Evolutionary conservation across 2,329 filamentous ascomycete species (phyloP).

Genomic region (Aureobasidium leucospermi): DNA sequence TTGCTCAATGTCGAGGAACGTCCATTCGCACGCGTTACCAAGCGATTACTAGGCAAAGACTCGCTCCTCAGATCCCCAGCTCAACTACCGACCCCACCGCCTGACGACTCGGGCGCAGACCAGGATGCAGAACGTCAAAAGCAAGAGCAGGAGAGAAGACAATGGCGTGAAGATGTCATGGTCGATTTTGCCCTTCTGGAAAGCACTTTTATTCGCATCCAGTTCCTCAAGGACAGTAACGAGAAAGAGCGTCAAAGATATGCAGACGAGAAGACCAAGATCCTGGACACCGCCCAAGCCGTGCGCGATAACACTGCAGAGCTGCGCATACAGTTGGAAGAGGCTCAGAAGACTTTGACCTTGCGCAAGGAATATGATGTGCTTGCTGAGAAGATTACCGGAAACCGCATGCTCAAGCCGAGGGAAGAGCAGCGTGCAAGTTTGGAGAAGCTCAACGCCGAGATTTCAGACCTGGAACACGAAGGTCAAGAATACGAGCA

Average conservation of each 20-base stretch:
- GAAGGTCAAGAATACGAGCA: constrained; percentile 75
- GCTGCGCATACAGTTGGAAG: constrained; percentile 67
- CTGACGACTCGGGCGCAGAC: constrained; percentile 47
- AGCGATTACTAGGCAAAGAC: constrained; percentile 64
- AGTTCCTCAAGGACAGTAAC: constrained; percentile 80
- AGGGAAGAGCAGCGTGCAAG: constrained; percentile 76
- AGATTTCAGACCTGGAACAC: constrained; percentile 78
- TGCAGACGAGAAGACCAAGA: constrained; percentile 68
- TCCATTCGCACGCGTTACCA: constrained; percentile 81
- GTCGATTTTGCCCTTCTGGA: constrained; percentile 87
- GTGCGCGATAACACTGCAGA: constrained; percentile 69
- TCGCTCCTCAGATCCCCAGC: constrained; percentile 54
- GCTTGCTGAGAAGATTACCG: constrained; percentile 77
- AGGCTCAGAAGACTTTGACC: constrained; percentile 65
- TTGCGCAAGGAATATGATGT: constrained; percentile 82
- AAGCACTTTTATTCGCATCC: constrained; percentile 76
- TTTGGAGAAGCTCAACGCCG: constrained; percentile 73
- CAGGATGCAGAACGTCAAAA: constrained; percentile 42
- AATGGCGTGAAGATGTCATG: constrained; percentile 73
- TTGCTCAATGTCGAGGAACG: constrained; percentile 88
- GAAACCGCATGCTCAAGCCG: constrained; percentile 68
- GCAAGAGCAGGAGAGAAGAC: constrained; percentile 49
- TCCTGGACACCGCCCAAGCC: constrained; percentile 67
- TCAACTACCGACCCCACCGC: constrained; percentile 58
- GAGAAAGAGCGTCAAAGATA: constrained; percentile 77